phyloP scores from a whole-genome alignment of 2,329 filamentous ascomycete genomes.

The Fusarium burgessii region DNA sequence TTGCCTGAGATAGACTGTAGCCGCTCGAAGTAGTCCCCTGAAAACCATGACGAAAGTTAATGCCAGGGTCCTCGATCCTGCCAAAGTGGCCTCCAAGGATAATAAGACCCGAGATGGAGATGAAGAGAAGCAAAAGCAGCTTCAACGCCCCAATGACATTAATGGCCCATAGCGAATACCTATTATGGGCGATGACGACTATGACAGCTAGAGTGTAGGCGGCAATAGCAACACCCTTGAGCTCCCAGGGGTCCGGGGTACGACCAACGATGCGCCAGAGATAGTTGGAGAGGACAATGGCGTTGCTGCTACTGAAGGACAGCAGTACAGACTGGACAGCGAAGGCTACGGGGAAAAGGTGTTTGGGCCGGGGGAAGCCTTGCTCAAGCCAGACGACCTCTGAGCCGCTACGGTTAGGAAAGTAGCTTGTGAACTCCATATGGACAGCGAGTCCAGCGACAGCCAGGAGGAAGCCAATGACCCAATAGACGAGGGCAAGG shows the following conservation, averaged over 20 bases:
- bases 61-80: constrained; percentile 47
- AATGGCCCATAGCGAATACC: constrained; percentile 65
- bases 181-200: constrained; percentile 67
- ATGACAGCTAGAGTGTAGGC: constrained; percentile 70
- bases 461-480: constrained; percentile 70
- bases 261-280: constrained; percentile 67
- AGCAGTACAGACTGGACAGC: constrained; percentile 73
- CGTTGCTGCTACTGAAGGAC: constrained; percentile 74
- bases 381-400: constrained; percentile 78
- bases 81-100: constrained; percentile 60
- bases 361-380: constrained; percentile 72
- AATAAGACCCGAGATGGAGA: constrained; percentile 70
- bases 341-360: constrained; percentile 73
- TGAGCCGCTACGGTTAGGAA: constrained; percentile 73
- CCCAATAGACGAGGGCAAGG: constrained; percentile 72
- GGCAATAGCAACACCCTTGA: constrained; percentile 74
- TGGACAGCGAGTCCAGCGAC: constrained; percentile 68
- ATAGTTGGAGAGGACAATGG: constrained; percentile 70
- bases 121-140: constrained; percentile 70
- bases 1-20: constrained; percentile 57
- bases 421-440: constrained; percentile 73
- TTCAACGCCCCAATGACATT: constrained; percentile 71
- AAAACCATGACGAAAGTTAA: constrained; percentile 54
- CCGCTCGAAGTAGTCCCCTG: constrained; percentile 51
- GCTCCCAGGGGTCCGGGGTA: constrained; percentile 68